Conservation (phyloP, 352 stramenopile species). For the Globisporangium ultimum region DNA sequence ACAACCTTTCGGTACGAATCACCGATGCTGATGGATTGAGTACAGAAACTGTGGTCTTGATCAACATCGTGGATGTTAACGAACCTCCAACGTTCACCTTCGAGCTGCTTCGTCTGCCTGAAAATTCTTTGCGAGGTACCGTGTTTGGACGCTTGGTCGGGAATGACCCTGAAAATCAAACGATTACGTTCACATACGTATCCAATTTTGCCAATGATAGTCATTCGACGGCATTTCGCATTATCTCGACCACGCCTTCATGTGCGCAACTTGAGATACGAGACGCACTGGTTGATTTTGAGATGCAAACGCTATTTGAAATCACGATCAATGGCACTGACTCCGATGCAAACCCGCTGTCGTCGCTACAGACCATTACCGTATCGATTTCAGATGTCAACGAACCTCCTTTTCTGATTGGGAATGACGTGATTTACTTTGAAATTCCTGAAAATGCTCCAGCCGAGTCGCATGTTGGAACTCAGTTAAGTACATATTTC, state of each 20-base stretch:
- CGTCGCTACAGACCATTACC: slow-evolving; percentile 7
- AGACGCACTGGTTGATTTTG: slow-evolving; percentile 35
- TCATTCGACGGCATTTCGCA: slow-evolving; percentile 28
- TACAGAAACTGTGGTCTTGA: slow-evolving; percentile 7
- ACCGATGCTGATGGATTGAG: slow-evolving; percentile 21
- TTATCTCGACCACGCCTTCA: slow-evolving; percentile 29
- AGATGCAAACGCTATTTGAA: slow-evolving; percentile 29
- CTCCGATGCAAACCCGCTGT: slow-evolving; percentile 20
- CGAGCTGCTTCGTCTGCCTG: slow-evolving; percentile 17
- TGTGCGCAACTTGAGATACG: slow-evolving; percentile 42
- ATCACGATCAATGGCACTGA: slow-evolving; percentile 39
- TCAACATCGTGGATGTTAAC: slow-evolving; percentile 29
- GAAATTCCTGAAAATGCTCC: slow-evolving; percentile 6
- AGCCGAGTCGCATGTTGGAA: slow-evolving; percentile 1
- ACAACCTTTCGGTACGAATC: slow-evolving; percentile 19
- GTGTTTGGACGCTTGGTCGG: slow-evolving; percentile 31
- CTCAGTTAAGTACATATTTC: not conserved
- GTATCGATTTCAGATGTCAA: slow-evolving; percentile 26
- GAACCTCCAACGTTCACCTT: slow-evolving; percentile 21
- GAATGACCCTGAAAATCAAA: slow-evolving; percentile 53
- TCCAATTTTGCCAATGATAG: slow-evolving; percentile 22
- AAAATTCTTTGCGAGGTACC: slow-evolving; percentile 42
- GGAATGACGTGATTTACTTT: not conserved
- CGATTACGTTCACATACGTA: slow-evolving; percentile 26
- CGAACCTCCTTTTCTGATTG: slow-evolving; percentile 20